A percentile compares a stretch with the other conserved stretches of the same genome.
Evolutionary conservation across 208 protist species (phyloP).

Genomic region (Wallacemonas sp.): DNA sequence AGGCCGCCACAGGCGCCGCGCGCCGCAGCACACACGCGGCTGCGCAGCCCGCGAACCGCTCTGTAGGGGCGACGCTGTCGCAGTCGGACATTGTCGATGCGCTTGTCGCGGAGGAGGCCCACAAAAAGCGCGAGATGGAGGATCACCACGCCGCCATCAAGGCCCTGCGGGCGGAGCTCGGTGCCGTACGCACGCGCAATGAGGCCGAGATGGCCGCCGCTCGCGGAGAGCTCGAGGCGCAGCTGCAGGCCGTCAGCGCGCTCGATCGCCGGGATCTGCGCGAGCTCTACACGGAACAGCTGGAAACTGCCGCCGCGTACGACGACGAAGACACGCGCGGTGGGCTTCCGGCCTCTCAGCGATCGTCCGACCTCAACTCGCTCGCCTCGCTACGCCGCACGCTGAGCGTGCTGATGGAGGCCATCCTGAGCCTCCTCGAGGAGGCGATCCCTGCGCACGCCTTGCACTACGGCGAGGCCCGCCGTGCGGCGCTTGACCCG

Average conservation of each 20-base stretch:
- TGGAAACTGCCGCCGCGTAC: constrained; percentile 8
- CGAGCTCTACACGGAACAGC: constrained; percentile 25
- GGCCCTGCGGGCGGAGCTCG: constrained; percentile 40
- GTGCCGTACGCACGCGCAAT: constrained; percentile 46
- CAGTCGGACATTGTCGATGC: constrained; percentile 28
- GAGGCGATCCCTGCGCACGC: constrained; percentile 14
- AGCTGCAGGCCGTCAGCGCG: constrained; percentile 23
- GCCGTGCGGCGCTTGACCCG: constrained; percentile 33
- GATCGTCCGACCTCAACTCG: neutral
- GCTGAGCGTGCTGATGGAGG: constrained; percentile 32
- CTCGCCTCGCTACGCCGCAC: constrained; percentile 3
- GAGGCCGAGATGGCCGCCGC: constrained; percentile 49
- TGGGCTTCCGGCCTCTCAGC: constrained; percentile 15
- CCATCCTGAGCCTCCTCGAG: constrained; percentile 40
- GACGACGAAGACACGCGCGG: constrained; percentile 8
- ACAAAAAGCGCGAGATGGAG: constrained; percentile 27
- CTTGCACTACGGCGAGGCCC: constrained; percentile 44
- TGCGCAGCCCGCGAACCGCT: no score
- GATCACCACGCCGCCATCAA: constrained; percentile 33
- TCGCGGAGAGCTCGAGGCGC: constrained; percentile 23
- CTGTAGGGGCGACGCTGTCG: neutral
- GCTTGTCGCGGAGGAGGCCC: constrained; percentile 26
- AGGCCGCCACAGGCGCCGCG: neutral
- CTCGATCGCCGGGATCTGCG: constrained; percentile 19
- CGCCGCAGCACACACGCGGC: neutral